A percentile compares a stretch with the other conserved stretches of the same genome.
These are phyloP conservation scores for Sphagnum fallax DNA, from an alignment of 228 moss, liverwort and hornwort species.

Conservation along the genomic window DNA sequence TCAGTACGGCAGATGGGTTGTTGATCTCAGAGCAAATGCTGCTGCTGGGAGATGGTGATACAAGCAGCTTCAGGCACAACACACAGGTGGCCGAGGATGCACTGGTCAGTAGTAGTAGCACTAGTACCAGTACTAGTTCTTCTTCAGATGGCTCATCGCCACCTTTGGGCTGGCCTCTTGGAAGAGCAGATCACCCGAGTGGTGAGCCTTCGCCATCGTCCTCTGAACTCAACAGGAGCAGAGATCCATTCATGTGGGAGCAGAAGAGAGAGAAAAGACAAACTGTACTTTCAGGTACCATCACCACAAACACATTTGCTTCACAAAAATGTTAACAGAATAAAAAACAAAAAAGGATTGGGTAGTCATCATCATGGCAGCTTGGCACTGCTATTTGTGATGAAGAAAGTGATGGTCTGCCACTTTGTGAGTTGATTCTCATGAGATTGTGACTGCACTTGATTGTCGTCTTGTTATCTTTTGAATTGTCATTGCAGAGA, in stretches of 20 bases:
- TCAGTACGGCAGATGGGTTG: no score
- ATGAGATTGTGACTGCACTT: neutral
- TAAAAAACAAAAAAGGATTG: neutral
- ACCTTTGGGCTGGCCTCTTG: conserved; percentile 80
- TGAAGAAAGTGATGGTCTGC: neutral
- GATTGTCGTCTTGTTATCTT: neutral
- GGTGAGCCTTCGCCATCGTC: conserved; percentile 38
- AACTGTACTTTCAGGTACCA: conserved; percentile 84
- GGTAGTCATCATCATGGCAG: neutral
- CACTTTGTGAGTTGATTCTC: neutral
- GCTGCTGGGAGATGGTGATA: no score
- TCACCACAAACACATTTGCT: neutral
- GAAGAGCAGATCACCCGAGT: conserved; percentile 45
- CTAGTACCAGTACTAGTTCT: no score
- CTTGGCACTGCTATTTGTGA: no score
- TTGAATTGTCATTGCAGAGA: neutral
- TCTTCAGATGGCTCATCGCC: conserved; percentile 41
- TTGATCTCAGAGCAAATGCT: no score
- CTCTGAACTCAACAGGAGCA: conserved; percentile 42
- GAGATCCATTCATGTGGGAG: conserved; percentile 92
- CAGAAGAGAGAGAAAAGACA: conserved; percentile 94
- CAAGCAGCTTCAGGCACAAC: no score
- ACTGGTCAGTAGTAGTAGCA: no score
- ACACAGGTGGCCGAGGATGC: no score
- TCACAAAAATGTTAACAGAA: neutral